A percentile compares a stretch with the other conserved stretches of the same genome.
These are phyloP conservation scores for Phytophthora melonis DNA, from an alignment of 352 stramenopile genomes.

Conservation along the genomic window DNA sequence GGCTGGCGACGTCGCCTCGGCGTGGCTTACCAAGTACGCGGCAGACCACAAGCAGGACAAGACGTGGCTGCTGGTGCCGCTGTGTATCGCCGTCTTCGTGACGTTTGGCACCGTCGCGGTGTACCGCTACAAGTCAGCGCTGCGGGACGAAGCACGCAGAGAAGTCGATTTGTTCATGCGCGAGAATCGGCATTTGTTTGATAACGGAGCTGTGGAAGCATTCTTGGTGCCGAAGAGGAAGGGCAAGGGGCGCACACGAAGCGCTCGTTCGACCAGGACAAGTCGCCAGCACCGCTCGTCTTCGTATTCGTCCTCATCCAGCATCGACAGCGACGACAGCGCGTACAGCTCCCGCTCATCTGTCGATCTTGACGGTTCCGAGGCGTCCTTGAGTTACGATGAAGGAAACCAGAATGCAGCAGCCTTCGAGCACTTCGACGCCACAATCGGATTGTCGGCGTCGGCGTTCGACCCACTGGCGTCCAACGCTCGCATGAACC, in stretches of 20 bases:
- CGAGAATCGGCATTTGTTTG: conserved; percentile 51
- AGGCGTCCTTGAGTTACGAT: conserved; percentile 28
- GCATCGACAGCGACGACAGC: conserved; percentile 35
- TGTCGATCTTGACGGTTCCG: conserved; percentile 10
- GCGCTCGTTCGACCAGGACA: background rate
- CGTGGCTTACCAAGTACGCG: conserved; percentile 68
- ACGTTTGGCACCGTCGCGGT: conserved; percentile 55
- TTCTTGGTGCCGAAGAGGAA: conserved; percentile 48
- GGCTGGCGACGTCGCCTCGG: conserved; percentile 44
- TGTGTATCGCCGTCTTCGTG: conserved; percentile 63
- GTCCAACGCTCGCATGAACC: conserved; percentile 40
- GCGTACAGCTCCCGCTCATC: conserved; percentile 34
- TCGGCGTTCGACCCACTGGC: conserved; percentile 59
- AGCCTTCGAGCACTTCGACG: conserved; percentile 67
- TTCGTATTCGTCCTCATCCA: conserved; percentile 33
- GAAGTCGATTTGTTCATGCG: conserved; percentile 47
- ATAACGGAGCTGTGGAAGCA: conserved; percentile 56
- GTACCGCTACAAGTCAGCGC: conserved; percentile 58
- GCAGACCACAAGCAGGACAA: conserved; percentile 59
- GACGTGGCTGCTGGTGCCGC: conserved; percentile 67
- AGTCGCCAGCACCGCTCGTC: conserved; percentile 26
- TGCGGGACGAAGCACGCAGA: conserved; percentile 43
- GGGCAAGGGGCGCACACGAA: conserved; percentile 13
- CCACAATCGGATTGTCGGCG: conserved; percentile 62
- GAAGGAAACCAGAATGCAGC: conserved; percentile 57